Percentiles rank a stretch among this genome's conserved stretches.
Evolutionary conservation across 306 rosid species (phyloP).

Genomic region (Canavalia ensiformis): DNA sequence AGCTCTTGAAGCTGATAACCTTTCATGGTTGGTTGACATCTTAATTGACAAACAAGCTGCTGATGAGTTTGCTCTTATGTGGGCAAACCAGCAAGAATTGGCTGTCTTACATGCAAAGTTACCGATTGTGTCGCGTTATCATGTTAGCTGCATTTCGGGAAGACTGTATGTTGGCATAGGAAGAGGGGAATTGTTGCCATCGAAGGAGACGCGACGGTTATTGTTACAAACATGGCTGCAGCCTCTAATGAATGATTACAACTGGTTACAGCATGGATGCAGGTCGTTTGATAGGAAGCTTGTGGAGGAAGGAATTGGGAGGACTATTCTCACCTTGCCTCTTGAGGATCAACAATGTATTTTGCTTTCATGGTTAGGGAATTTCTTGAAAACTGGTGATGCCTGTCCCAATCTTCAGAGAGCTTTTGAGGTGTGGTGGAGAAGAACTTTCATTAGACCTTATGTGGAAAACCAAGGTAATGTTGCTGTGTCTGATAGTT

Average conservation of each 20-base stretch:
- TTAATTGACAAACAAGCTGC: slow-evolving; percentile 83
- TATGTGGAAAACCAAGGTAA: slow-evolving; percentile 69
- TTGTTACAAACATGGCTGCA: slow-evolving; percentile 89
- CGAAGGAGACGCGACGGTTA: slow-evolving; percentile 75
- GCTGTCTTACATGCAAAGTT: slow-evolving; percentile 73
- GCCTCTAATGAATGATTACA: slow-evolving; percentile 91
- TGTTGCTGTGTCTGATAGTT: slow-evolving; percentile 55
- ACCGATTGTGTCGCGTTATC: slow-evolving; percentile 71
- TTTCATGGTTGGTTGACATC: slow-evolving; percentile 93
- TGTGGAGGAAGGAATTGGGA: slow-evolving; percentile 97
- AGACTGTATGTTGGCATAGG: slow-evolving; percentile 87
- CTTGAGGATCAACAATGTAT: slow-evolving; percentile 93
- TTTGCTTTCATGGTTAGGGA: slow-evolving; percentile 91
- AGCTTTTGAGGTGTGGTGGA: slow-evolving; percentile 99
- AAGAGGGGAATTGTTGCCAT: slow-evolving; percentile 84
- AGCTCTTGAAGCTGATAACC: slow-evolving; percentile 83
- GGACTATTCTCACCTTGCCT: slow-evolving; percentile 96
- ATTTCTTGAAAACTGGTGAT: slow-evolving; percentile 90
- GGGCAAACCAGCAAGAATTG: slow-evolving; percentile 89
- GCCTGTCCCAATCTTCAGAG: slow-evolving; percentile 94
- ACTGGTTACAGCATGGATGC: slow-evolving; percentile 92
- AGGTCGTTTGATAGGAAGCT: slow-evolving; percentile 86
- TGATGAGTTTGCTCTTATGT: slow-evolving; percentile 78
- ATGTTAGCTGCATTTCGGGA: slow-evolving; percentile 81
- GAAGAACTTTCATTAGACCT: slow-evolving; percentile 89